Percentiles rank a stretch among this genome's conserved stretches.
phyloP scores from a whole-genome alignment of 2,329 filamentous ascomycete species.

The Clonostachys solani region DNA sequence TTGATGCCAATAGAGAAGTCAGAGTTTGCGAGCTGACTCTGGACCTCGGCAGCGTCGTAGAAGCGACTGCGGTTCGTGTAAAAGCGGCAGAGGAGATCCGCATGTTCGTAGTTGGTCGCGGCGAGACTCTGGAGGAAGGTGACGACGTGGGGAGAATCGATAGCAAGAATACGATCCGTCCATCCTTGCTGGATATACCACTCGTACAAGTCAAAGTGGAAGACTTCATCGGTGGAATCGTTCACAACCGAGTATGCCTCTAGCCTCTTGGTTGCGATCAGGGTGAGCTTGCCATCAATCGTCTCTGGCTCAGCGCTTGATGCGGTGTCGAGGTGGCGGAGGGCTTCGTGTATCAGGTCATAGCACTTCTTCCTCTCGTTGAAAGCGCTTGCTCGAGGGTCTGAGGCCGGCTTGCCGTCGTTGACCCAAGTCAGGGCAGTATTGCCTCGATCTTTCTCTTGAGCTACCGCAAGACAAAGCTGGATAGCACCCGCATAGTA shows the following conservation, averaged over 20 bases:
- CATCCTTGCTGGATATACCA: constrained; percentile 90
- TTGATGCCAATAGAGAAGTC: constrained; percentile 76
- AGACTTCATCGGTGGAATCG: constrained; percentile 83
- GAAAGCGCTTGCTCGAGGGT: constrained; percentile 52
- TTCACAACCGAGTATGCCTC: constrained; percentile 93
- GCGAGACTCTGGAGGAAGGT: constrained; percentile 80
- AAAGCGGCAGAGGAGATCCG: constrained; percentile 90
- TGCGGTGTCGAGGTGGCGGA: constrained; percentile 71
- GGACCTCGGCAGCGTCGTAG: constrained; percentile 83
- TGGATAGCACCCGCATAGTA: constrained; percentile 95
- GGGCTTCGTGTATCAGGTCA: constrained; percentile 77
- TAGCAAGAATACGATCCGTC: constrained; percentile 79
- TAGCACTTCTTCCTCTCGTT: constrained; percentile 76
- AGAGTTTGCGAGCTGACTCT: constrained; percentile 79
- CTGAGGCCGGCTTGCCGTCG: constrained; percentile 70
- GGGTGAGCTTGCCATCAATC: constrained; percentile 72
- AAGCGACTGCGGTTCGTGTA: constrained; percentile 81
- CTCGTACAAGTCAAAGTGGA: constrained; percentile 94
- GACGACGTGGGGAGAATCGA: constrained; percentile 80
- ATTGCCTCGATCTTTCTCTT: constrained; percentile 83
- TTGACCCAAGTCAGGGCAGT: constrained; percentile 81
- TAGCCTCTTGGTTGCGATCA: constrained; percentile 71
- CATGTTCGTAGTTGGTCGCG: constrained; percentile 66
- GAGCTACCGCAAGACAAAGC: constrained; percentile 77
- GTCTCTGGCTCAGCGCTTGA: constrained; percentile 65